Evolutionary conservation across 768 basidiomycete genomes (phyloP).

Genomic region (Boletus patriciae): DNA sequence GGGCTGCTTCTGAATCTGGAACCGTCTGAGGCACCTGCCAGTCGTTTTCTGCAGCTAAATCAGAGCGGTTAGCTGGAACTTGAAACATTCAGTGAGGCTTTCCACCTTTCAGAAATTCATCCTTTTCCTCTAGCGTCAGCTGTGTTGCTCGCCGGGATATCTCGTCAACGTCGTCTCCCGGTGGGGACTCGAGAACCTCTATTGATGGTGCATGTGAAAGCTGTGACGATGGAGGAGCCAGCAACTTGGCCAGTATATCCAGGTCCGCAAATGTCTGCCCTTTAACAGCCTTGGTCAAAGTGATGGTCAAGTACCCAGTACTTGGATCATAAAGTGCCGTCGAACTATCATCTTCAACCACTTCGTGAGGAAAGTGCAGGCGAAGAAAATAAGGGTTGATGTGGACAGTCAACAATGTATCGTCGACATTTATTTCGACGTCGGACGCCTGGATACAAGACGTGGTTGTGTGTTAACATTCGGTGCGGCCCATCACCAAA

Average conservation of each 20-base stretch:
- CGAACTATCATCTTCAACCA: conserved; percentile 64
- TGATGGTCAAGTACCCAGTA: conserved; percentile 75
- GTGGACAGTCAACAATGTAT: conserved; percentile 66
- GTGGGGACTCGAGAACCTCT: conserved; percentile 51
- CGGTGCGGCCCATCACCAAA: background rate
- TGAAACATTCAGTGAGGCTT: background rate
- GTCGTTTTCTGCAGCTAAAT: conserved; percentile 69
- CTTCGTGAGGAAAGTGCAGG: conserved; percentile 66
- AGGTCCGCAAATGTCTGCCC: conserved; percentile 75
- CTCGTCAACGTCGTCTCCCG: conserved; percentile 36
- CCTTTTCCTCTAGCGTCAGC: conserved; percentile 50
- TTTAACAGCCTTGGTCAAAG: conserved; percentile 63
- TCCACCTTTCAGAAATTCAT: conserved; percentile 60
- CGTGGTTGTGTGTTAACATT: conserved; percentile 13
- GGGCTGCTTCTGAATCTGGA: conserved; percentile 39
- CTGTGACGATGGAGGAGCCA: conserved; percentile 60
- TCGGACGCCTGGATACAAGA: conserved; percentile 63
- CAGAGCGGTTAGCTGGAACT: conserved; percentile 2
- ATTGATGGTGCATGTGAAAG: conserved; percentile 43
- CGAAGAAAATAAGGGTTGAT: conserved; percentile 86
- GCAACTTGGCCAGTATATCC: conserved; percentile 73
- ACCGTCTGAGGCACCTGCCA: conserved; percentile 75
- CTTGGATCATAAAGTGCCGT: conserved; percentile 74
- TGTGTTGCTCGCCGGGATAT: conserved; percentile 43
- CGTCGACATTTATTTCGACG: conserved; percentile 75